Evolutionary conservation across 2,329 filamentous ascomycete genomes (phyloP).

Genomic region (Pseudogymnoascus sp.): DNA sequence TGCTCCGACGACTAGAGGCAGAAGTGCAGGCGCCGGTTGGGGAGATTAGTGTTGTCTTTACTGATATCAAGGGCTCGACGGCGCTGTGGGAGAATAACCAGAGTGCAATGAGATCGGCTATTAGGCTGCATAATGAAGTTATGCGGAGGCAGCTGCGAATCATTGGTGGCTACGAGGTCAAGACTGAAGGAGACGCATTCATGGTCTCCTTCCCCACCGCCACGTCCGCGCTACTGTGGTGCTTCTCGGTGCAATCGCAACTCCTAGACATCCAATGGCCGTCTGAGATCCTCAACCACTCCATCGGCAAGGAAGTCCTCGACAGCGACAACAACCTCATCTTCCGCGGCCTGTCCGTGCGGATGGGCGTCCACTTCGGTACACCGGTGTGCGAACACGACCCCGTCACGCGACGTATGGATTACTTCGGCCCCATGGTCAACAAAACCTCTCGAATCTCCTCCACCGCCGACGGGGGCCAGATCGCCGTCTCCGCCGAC

Average conservation of each 20-base stretch:
- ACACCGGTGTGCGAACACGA: slow-evolving; percentile 91
- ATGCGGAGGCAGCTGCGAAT: slow-evolving; percentile 89
- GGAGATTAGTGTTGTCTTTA: slow-evolving; percentile 90
- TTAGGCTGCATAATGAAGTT: slow-evolving; percentile 94
- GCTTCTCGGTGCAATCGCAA: slow-evolving; percentile 83
- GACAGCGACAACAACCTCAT: slow-evolving; percentile 84
- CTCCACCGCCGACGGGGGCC: slow-evolving; percentile 87
- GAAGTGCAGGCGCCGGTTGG: slow-evolving; percentile 89
- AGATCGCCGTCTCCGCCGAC: slow-evolving; percentile 93
- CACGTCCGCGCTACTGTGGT: slow-evolving; percentile 90
- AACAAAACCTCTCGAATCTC: slow-evolving; percentile 94
- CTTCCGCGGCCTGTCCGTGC: slow-evolving; percentile 86
- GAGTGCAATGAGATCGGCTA: slow-evolving; percentile 90
- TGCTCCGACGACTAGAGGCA: slow-evolving; percentile 74
- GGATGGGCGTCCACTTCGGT: slow-evolving; percentile 97
- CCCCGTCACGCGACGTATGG: slow-evolving; percentile 95
- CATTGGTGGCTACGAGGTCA: slow-evolving; percentile 96
- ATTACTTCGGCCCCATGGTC: slow-evolving; percentile 99
- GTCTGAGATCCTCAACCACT: slow-evolving; percentile 78
- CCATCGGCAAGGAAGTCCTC: slow-evolving; percentile 71
- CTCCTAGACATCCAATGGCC: slow-evolving; percentile 90
- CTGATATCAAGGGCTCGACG: slow-evolving; percentile 98
- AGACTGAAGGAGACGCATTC: slow-evolving; percentile 98
- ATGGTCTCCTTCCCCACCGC: slow-evolving; percentile 98
- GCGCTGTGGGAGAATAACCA: slow-evolving; percentile 93